Evolutionary conservation across 148 eudicot genomes (phyloP).

Genomic region (Amaranthus palmeri): DNA sequence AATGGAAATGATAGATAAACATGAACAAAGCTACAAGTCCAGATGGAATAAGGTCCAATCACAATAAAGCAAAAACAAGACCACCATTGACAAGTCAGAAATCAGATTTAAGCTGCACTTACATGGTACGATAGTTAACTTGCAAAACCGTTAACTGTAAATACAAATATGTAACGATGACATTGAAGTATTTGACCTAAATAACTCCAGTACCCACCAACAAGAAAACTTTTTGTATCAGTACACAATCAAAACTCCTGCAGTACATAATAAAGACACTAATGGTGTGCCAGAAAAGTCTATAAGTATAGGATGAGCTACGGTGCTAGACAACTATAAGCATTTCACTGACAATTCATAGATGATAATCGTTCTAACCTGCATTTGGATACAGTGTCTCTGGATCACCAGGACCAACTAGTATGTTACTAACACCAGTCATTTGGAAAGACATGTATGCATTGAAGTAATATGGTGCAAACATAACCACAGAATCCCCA

Average conservation of each 20-base stretch:
- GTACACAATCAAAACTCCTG: background rate
- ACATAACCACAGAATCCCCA: conserved; percentile 99
- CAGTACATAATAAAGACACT: background rate
- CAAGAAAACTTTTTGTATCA: background rate
- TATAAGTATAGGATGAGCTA: background rate
- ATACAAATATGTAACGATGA: background rate
- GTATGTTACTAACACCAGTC: conserved; percentile 91
- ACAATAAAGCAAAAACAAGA: background rate
- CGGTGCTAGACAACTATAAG: background rate
- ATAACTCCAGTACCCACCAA: background rate
- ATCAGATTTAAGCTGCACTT: background rate
- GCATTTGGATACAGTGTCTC: conserved; percentile 86
- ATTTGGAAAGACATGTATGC: conserved; percentile 99
- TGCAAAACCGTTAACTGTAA: background rate
- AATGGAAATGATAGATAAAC: background rate
- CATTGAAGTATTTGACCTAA: background rate
- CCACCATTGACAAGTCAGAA: background rate
- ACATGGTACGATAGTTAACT: background rate
- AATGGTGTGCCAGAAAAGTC: background rate
- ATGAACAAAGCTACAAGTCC: background rate
- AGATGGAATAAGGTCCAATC: background rate
- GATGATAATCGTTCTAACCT: conserved; percentile 44
- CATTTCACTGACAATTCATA: background rate
- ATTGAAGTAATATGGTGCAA: conserved; percentile 97
- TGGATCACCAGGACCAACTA: conserved; percentile 88